A percentile compares a stretch with the other conserved stretches of the same genome.
Evolutionary conservation across 202 grass and related monocot species (phyloP).

Genomic region (Dendrocalamus latiflorus): DNA sequence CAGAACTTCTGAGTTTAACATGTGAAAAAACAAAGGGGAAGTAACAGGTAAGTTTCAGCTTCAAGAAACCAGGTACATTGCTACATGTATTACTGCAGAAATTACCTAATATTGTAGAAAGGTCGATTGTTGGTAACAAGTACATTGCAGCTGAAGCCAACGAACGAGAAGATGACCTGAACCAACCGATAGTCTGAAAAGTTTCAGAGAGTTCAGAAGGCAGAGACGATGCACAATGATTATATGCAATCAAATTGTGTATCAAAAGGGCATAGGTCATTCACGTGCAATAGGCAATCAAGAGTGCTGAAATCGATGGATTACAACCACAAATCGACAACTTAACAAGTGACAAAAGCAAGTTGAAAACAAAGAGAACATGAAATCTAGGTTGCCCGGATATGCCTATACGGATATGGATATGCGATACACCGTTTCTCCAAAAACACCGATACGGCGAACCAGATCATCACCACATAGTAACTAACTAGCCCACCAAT

Average conservation of each 20-base stretch:
- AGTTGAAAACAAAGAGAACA: background rate
- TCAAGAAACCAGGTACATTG: slow-evolving; percentile 6
- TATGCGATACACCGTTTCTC: too few relatives aligned
- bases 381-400: too few relatives aligned
- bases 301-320: background rate
- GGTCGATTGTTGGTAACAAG: background rate
- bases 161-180: background rate
- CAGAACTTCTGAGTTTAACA: slow-evolving; percentile 3
- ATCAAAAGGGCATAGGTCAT: slow-evolving; percentile 6
- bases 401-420: too few relatives aligned
- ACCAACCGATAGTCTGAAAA: slow-evolving; percentile 10
- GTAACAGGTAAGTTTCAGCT: slow-evolving; percentile 4
- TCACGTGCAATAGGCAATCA: background rate
- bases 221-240: background rate
- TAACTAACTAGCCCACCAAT: too few relatives aligned
- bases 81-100: slow-evolving; percentile 2
- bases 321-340: background rate
- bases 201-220: slow-evolving; percentile 31
- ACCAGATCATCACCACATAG: too few relatives aligned
- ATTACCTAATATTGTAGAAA: slow-evolving; percentile 26
- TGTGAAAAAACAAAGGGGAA: background rate
- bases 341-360: background rate
- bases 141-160: slow-evolving; percentile 17
- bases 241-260: slow-evolving; percentile 1
- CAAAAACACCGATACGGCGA: too few relatives aligned